Evolutionary conservation across 345 rosid genomes (phyloP).

Genomic region (Crucihimalaya himalaica): DNA sequence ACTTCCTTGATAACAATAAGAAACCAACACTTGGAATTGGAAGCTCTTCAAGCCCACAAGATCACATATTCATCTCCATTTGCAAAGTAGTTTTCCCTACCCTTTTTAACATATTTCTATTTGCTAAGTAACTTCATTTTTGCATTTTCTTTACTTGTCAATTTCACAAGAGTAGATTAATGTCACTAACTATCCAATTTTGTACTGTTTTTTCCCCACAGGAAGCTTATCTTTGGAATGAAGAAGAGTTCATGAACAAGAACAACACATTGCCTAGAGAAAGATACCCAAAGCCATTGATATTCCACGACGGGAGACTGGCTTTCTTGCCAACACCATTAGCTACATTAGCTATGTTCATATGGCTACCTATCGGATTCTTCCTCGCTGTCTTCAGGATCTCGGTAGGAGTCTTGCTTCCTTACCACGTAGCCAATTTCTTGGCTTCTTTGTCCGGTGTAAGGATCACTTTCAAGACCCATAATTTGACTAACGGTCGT

Average conservation of each 20-base stretch:
- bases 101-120: neutral
- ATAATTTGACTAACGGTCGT: conserved; percentile 19
- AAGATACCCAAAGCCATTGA: conserved; percentile 81
- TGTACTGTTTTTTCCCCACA: conserved; percentile 16
- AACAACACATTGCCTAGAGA: conserved; percentile 58
- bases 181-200: neutral
- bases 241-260: conserved; percentile 47
- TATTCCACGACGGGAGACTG: conserved; percentile 97
- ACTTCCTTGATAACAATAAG: conserved; percentile 56
- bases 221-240: conserved; percentile 72
- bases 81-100: conserved; percentile 42
- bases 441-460: conserved; percentile 57
- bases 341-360: conserved; percentile 69
- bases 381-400: conserved; percentile 64
- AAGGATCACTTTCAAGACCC: conserved; percentile 40
- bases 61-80: conserved; percentile 62
- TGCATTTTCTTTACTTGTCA: neutral
- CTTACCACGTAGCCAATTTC: conserved; percentile 53
- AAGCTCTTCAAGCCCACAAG: conserved; percentile 52
- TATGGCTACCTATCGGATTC: conserved; percentile 79
- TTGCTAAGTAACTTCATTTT: neutral
- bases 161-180: neutral
- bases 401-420: conserved; percentile 58
- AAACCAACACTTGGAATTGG: conserved; percentile 63
- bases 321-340: conserved; percentile 88